Conservation (phyloP, 768 basidiomycete genomes). For the Tylopilus felleus region DNA sequence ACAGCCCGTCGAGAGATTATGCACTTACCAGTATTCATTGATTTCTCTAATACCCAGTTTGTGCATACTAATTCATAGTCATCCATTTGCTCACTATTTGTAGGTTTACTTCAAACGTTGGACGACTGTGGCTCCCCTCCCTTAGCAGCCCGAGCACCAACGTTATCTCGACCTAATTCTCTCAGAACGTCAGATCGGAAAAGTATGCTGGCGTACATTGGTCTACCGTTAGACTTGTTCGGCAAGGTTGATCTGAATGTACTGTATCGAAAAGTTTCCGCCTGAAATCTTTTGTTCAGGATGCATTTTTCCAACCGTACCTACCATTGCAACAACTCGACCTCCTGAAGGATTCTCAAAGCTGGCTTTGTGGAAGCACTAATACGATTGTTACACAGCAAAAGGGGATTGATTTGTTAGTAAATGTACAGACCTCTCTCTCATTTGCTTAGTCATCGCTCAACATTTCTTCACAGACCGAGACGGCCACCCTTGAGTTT, state of each 20-base stretch:
- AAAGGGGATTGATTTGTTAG: conserved; percentile 83
- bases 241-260: conserved; percentile 57
- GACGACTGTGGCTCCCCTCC: conserved; percentile 91
- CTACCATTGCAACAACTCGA: conserved; percentile 94
- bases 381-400: conserved; percentile 95
- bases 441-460: neutral
- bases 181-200: conserved; percentile 85
- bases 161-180: conserved; percentile 70
- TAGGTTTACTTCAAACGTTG: conserved; percentile 83
- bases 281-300: conserved; percentile 41
- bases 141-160: conserved; percentile 57
- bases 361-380: conserved; percentile 93
- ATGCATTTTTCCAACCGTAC: conserved; percentile 97
- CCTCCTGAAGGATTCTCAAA: conserved; percentile 70
- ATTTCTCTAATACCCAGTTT: conserved; percentile 86
- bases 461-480: conserved; percentile 53
- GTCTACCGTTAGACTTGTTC: conserved; percentile 91
- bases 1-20: conserved; percentile 92
- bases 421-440: conserved; percentile 55
- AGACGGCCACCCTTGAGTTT: conserved; percentile 84
- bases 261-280: neutral
- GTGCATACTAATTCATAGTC: neutral
- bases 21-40: conserved; percentile 98
- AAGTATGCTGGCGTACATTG: conserved; percentile 89
- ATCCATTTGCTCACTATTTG: conserved; percentile 2